Conservation (phyloP, 768 basidiomycete genomes). For the Leccinum obscurum region DNA sequence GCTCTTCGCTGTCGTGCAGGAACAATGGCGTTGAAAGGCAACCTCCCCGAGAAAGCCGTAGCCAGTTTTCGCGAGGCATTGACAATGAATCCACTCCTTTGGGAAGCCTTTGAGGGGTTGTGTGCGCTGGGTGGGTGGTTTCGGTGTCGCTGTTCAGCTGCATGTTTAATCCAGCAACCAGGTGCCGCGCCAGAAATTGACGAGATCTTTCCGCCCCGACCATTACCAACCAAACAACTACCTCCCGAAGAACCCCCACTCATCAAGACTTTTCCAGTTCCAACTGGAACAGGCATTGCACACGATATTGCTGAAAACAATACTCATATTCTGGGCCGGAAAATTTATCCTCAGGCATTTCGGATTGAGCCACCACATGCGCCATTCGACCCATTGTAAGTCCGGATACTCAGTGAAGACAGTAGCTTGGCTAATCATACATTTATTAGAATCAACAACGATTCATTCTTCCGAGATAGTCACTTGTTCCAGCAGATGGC, state of each 20-base stretch:
- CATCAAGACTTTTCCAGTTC: conserved; percentile 39
- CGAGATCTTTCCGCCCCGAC: conserved; percentile 66
- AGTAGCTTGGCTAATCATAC: conserved; percentile 4
- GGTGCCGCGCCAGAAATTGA: conserved; percentile 73
- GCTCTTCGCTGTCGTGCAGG: conserved; percentile 77
- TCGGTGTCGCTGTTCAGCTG: conserved; percentile 5
- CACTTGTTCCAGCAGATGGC: conserved; percentile 51
- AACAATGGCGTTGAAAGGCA: conserved; percentile 73
- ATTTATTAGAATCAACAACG: conserved; percentile 52
- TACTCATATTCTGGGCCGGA: conserved; percentile 59
- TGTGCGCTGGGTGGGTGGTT: conserved; percentile 66
- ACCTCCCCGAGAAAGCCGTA: conserved; percentile 72
- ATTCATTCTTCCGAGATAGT: conserved; percentile 56
- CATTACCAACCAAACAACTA: conserved; percentile 52
- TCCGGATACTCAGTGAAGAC: conserved; percentile 1
- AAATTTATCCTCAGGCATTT: conserved; percentile 53
- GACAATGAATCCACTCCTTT: conserved; percentile 72
- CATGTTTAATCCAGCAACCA: conserved; percentile 33
- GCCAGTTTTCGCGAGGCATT: conserved; percentile 72
- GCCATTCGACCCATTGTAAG: conserved; percentile 67
- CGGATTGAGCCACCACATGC: conserved; percentile 53
- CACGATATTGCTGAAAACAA: conserved; percentile 61
- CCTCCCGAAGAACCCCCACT: conserved; percentile 52
- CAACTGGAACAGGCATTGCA: conserved; percentile 63
- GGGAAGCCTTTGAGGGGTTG: conserved; percentile 92